Percentiles rank a stretch among this genome's conserved stretches.
Evolutionary conservation across 73 alveolate genomes (phyloP).

Genomic region (Loxodes magnus): DNA sequence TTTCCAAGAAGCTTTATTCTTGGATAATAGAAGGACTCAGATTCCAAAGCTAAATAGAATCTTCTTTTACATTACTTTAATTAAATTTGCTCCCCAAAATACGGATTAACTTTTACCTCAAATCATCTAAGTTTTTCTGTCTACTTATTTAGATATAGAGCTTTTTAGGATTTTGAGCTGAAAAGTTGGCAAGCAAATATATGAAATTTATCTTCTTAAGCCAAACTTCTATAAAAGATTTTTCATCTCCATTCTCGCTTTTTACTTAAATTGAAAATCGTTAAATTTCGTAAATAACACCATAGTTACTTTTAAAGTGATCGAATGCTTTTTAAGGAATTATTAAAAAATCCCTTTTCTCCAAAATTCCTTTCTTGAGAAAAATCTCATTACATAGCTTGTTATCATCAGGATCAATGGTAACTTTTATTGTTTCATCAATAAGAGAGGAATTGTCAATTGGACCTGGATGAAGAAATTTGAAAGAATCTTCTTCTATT

Average conservation of each 20-base stretch:
- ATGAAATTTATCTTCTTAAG: slow-evolving; percentile 11
- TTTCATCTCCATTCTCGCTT: slow-evolving; percentile 29
- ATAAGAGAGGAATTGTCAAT: too few relatives aligned
- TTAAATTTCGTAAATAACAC: slow-evolving; percentile 15
- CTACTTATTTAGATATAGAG: slow-evolving; percentile 19
- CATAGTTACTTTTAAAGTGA: slow-evolving; percentile 20
- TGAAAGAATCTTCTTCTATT: too few relatives aligned
- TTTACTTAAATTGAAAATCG: slow-evolving; percentile 18
- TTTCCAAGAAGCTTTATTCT: not conserved
- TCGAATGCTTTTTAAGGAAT: slow-evolving; percentile 22
- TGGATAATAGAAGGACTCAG: not conserved
- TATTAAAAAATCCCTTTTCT: slow-evolving; percentile 18
- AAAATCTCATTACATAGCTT: too few relatives aligned
- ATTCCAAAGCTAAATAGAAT: too few relatives aligned
- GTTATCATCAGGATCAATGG: too few relatives aligned
- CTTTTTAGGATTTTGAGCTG: not conserved
- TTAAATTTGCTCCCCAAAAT: too few relatives aligned
- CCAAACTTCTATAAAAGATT: slow-evolving; percentile 31
- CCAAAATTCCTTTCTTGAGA: slow-evolving; percentile 23
- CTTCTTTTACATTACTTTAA: too few relatives aligned
- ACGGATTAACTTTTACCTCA: not conserved
- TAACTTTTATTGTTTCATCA: too few relatives aligned
- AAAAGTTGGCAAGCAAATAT: slow-evolving; percentile 18
- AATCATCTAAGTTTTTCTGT: slow-evolving; percentile 5
- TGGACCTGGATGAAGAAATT: too few relatives aligned